Base-by-base conservation (phyloP, 1,284 basidiomycete species). In the Sanguinoderma infundibulare region DNA sequence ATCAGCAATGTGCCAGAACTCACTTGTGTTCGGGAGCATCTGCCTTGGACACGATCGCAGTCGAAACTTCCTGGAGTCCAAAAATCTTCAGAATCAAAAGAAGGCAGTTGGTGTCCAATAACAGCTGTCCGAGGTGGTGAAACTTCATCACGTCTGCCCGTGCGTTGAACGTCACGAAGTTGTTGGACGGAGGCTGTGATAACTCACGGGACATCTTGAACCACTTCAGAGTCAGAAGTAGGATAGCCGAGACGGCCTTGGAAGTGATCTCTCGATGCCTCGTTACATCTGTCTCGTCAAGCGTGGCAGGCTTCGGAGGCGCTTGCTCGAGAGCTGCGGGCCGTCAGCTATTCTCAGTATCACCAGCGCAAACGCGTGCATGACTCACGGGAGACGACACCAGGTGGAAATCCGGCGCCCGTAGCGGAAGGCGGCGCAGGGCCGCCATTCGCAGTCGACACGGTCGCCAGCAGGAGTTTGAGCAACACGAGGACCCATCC, bases 71-170 rank as follows among this genome's bases (percentile, higher is more conserved):
- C 74, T 97, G 95, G 66, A 98, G 77, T 12, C 96, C 96, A 77
- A 99, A 98, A 90, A 98, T 98, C 82, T 99, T 99, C 71, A 99
- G 80, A 55, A 99, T 94, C 28, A 99, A 83, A 35, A 99, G 80
- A 4, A 98, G 79, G 72, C 96, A 98, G 72, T 99, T 99, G 22
- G 95, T 96, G 72, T 99, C 98, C 53, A 99, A 87, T 9, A 99
- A 81, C 28, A 96, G 85, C 75, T 98, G 96, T 7, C 95, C 95
- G 34, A 99, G 83, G 76, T 98, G 95, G 76, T 99, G 96, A 74
- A 98, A 98, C 74, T 99, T 99, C 91, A 99, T 96, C 34, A 92
- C 90, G 78, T 99, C 95, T 96, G 69, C 24, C 6, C 44, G 53
- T 6, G 24, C 53, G 57, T 64, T 46, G 57, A 34, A 14, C 53